A percentile compares a stretch with the other conserved stretches of the same genome.
Evolutionary conservation across 2,329 filamentous ascomycete genomes (phyloP).

Genomic region (Claviceps quebecensis): DNA sequence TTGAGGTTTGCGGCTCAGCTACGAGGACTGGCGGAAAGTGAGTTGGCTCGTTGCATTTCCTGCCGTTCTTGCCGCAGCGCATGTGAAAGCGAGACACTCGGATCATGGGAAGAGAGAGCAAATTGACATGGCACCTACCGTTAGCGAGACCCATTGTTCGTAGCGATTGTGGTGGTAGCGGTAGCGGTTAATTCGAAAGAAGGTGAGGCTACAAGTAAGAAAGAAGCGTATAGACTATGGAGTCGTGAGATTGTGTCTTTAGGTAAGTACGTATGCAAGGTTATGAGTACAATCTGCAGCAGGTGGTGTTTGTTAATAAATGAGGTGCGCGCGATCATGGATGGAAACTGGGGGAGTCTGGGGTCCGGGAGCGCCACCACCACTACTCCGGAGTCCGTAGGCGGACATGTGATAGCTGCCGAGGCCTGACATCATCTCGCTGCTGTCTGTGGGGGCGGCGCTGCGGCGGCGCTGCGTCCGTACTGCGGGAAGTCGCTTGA

Average conservation of each 20-base stretch:
- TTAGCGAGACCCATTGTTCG: slow-evolving; percentile 57
- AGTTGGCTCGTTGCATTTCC: background rate
- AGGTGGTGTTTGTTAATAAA: too few species aligned
- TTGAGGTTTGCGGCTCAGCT: too few species aligned
- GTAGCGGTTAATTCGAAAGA: too few species aligned
- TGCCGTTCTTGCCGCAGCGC: background rate
- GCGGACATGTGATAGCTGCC: slow-evolving; percentile 5
- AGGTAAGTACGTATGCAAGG: too few species aligned
- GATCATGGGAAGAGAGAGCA: background rate
- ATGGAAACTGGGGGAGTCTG: background rate
- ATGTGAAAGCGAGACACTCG: background rate
- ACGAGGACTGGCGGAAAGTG: background rate
- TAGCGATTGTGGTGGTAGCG: background rate
- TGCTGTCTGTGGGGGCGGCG: too few species aligned
- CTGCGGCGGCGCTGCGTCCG: too few species aligned
- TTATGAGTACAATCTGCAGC: too few species aligned
- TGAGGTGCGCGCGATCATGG: background rate
- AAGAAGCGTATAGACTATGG: too few species aligned
- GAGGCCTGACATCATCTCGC: slow-evolving; percentile 5
- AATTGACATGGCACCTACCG: slow-evolving; percentile 28
- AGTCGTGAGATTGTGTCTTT: too few species aligned
- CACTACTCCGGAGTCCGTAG: too few species aligned
- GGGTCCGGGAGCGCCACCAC: background rate
- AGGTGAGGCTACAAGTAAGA: too few species aligned
- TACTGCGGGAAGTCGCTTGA: too few species aligned